Evolutionary conservation across 2,329 filamentous ascomycete species (phyloP).

Genomic region (Orbilia javanica): DNA sequence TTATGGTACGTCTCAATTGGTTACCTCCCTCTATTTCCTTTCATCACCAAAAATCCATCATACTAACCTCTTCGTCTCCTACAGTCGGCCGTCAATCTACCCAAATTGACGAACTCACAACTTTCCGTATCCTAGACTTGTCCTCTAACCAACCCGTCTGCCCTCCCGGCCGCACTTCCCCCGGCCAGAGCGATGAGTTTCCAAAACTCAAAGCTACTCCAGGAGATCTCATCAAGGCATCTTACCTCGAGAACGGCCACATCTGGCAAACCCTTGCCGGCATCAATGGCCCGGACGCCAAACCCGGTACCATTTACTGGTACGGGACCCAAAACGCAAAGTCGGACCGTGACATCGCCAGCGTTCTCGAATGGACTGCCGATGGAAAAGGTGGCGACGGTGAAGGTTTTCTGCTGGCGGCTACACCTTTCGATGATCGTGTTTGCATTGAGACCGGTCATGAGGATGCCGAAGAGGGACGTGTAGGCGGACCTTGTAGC

Average conservation of each 20-base stretch:
- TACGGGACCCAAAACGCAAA: conserved; percentile 59
- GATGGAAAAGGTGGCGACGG: conserved; percentile 84
- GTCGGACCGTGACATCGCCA: conserved; percentile 57
- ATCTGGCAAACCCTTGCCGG: conserved; percentile 58
- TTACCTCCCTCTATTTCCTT: neutral
- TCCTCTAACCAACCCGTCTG: conserved; percentile 51
- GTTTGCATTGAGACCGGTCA: conserved; percentile 79
- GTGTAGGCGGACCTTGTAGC: conserved; percentile 78
- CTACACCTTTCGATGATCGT: conserved; percentile 86
- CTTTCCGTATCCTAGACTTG: conserved; percentile 53
- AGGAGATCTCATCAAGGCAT: conserved; percentile 58
- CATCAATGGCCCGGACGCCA: conserved; percentile 38
- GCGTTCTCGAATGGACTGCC: conserved; percentile 74
- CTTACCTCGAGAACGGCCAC: conserved; percentile 62
- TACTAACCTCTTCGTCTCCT: conserved; percentile 24
- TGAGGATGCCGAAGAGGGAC: conserved; percentile 71
- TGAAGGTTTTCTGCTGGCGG: conserved; percentile 78
- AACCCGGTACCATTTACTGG: conserved; percentile 60
- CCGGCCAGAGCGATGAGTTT: conserved; percentile 34
- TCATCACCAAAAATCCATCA: neutral
- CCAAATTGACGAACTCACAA: conserved; percentile 48
- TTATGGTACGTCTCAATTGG: conserved; percentile 46
- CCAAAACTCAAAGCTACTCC: conserved; percentile 60
- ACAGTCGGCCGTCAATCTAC: conserved; percentile 50
- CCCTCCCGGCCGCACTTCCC: conserved; percentile 30